These are phyloP conservation scores for Candida stauntonica DNA, from an alignment of 805 yeast genomes.

Conservation along the genomic window DNA sequence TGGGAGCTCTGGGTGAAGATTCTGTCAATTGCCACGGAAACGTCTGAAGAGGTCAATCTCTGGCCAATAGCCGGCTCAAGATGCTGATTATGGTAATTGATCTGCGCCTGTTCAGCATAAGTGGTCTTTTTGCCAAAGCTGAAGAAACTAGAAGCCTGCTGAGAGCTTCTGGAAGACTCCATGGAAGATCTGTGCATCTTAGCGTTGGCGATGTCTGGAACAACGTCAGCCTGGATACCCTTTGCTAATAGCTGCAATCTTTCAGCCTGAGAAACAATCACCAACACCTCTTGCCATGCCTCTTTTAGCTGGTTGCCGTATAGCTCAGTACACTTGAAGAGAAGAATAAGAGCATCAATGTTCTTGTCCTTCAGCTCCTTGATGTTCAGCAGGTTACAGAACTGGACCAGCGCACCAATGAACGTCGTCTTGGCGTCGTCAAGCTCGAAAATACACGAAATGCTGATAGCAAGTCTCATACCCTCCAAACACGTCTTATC, in stretches of 20 bases:
- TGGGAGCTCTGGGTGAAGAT: constrained; percentile 79
- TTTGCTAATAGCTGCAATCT: constrained; percentile 82
- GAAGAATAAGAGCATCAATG: constrained; percentile 69
- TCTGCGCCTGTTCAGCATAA: constrained; percentile 63
- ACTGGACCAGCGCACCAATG: constrained; percentile 84
- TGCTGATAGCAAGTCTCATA: constrained; percentile 71
- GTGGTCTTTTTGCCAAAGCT: constrained; percentile 53
- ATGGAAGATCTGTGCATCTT: constrained; percentile 44
- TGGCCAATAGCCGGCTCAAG: constrained; percentile 54
- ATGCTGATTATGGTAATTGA: constrained; percentile 68
- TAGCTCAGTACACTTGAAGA: constrained; percentile 70
- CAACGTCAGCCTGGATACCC: constrained; percentile 76
- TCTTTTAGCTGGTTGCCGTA: constrained; percentile 72
- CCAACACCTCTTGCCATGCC: constrained; percentile 83
- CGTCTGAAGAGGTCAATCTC: constrained; percentile 57
- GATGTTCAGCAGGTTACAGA: constrained; percentile 72
- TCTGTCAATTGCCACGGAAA: constrained; percentile 79
- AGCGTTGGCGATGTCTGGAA: constrained; percentile 84
- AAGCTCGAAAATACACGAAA: constrained; percentile 78
- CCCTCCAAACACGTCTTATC: constrained; percentile 78
- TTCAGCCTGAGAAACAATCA: constrained; percentile 86
- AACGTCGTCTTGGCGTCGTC: constrained; percentile 86
- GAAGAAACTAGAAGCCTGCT: constrained; percentile 37
- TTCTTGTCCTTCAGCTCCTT: constrained; percentile 77
- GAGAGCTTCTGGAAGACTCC: constrained; percentile 42